phyloP scores from a whole-genome alignment of 83 land plant genomes.

The Isoetes engelmannii region DNA sequence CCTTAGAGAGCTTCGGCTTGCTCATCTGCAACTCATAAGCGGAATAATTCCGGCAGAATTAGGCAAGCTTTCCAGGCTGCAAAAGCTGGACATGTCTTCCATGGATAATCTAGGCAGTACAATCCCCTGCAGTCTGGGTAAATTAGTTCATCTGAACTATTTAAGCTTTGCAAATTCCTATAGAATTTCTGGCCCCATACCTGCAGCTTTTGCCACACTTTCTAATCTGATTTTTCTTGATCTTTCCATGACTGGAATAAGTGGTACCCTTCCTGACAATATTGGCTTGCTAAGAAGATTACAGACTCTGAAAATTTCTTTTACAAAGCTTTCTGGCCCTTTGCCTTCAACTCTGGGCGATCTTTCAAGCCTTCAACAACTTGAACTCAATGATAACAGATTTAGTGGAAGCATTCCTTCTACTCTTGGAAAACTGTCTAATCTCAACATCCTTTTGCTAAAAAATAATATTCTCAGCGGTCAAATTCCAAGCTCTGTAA shows the following conservation, averaged over 20 bases:
- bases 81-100: no score
- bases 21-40: no score
- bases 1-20: no score
- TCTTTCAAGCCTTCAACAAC: neutral
- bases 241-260: neutral
- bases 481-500: conserved; percentile 5
- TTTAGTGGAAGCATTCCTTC: conserved; percentile 27
- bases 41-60: no score
- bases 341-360: conserved; percentile 15
- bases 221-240: neutral
- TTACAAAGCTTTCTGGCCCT: neutral
- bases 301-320: neutral
- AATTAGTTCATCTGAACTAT: no score
- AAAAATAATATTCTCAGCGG: conserved; percentile 23
- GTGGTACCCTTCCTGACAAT: neutral
- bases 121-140: no score
- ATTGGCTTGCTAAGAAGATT: neutral
- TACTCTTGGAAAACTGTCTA: conserved; percentile 14
- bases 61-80: no score
- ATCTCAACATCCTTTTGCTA: conserved; percentile 14
- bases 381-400: conserved; percentile 9
- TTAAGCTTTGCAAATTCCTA: no score
- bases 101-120: no score
- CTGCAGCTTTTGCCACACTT: no score
- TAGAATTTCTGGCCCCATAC: no score